phyloP scores from a whole-genome alignment of 2,329 filamentous ascomycete species.

The Colletotrichum scovillei region DNA sequence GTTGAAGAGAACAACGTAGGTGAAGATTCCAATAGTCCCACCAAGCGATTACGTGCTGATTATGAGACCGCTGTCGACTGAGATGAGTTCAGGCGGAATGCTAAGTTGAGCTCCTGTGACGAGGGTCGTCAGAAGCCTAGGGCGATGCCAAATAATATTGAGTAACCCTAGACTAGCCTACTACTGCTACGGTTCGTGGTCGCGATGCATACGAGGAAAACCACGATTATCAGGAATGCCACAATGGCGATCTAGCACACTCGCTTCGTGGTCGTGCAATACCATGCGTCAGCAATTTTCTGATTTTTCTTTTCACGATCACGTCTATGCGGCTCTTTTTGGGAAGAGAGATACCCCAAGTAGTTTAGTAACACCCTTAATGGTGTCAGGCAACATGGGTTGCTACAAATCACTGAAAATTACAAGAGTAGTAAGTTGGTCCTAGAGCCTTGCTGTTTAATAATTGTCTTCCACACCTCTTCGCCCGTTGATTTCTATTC shows the following conservation, averaged over 20 bases:
- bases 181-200: not conserved
- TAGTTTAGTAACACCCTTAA: not conserved
- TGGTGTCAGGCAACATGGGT: not conserved
- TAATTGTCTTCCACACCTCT: not conserved
- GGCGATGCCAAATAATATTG: not conserved
- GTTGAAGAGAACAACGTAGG: not conserved
- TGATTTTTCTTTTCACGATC: too few species aligned
- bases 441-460: not conserved
- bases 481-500: not conserved
- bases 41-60: not conserved
- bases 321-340: too few species aligned
- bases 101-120: not conserved
- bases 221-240: not conserved
- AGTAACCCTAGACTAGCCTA: not conserved
- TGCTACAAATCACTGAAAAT: too few species aligned
- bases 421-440: not conserved
- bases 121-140: not conserved
- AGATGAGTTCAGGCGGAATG: not conserved
- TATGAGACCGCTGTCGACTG: not conserved
- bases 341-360: too few species aligned
- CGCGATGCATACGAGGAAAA: not conserved
- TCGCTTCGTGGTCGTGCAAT: not conserved
- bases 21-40: not conserved
- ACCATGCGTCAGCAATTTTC: not conserved
- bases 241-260: not conserved